A percentile compares a stretch with the other conserved stretches of the same genome.
phyloP scores from a whole-genome alignment of 2,329 filamentous ascomycete species.

The Colletotrichum noveboracense region DNA sequence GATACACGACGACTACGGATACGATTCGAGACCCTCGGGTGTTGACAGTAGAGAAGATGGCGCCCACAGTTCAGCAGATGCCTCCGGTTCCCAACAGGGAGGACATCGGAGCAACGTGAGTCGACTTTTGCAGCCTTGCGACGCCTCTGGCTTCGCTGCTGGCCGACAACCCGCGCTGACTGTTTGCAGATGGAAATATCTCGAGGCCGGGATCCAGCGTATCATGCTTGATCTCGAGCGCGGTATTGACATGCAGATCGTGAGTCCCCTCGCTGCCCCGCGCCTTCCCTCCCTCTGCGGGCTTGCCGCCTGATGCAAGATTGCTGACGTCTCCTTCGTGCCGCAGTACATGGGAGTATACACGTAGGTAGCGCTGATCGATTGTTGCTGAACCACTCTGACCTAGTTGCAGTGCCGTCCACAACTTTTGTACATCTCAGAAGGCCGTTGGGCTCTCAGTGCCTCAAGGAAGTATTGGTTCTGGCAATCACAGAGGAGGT shows the following conservation, averaged over 20 bases:
- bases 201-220: conserved; percentile 85
- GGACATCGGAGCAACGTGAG: conserved; percentile 60
- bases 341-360: conserved; percentile 92
- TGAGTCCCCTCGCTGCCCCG: conserved; percentile 44
- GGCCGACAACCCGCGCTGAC: conserved; percentile 19
- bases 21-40: conserved; percentile 19
- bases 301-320: not conserved
- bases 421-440: conserved; percentile 99
- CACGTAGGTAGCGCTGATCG: conserved; percentile 59
- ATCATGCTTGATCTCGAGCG: conserved; percentile 94
- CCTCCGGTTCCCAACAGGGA: conserved; percentile 65
- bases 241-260: conserved; percentile 91
- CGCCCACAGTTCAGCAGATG: conserved; percentile 49
- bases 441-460: conserved; percentile 75
- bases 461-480: conserved; percentile 40
- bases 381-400: conserved; percentile 30
- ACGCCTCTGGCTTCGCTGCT: not conserved
- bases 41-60: conserved; percentile 40
- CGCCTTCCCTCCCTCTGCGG: conserved; percentile 3
- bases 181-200: conserved; percentile 78
- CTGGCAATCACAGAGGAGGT: conserved; percentile 75
- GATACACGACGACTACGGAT: conserved; percentile 20
- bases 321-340: conserved; percentile 3
- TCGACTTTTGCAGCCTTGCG: not conserved
- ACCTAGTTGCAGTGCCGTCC: conserved; percentile 72